Base-by-base conservation (phyloP, 495 filamentous ascomycete species). In the Neurospora africana region DNA sequence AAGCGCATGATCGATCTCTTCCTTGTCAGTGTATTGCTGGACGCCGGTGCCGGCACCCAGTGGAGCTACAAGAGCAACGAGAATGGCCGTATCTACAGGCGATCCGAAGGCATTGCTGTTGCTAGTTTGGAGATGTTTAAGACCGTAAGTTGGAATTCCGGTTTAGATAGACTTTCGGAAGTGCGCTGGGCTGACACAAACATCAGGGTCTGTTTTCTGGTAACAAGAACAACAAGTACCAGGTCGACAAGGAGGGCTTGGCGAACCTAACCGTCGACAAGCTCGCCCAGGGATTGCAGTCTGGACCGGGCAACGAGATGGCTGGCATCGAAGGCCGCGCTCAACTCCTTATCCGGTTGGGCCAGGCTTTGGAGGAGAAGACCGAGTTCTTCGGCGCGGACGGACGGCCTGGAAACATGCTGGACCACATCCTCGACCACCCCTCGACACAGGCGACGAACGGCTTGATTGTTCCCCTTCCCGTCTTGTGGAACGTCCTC, bases 81-180 rank as follows among this genome's bases (percentile, higher is more conserved):
- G 78, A 97, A 93, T 73, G 94, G 94, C 38, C 91, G 89, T 72
- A 77, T 91, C 17, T 98, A 94, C 78, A 86, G 89, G 44, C 88
- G 95, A 44, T 97, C 93, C 70, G 95, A 99, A 79, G 95, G 95
- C 30, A 84, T 99, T 74, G 95, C 95, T 6, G 90, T 99, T 61
- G 95, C 96, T 30, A 95, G 91, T 79, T 82, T 99, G 78, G 95
- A 98, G 77, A 99, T 99, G 95, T 99, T 98, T 84, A 97, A 95
- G 82, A 86, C 81, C 17, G 84, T 85, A 76, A 23, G 81, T 76
- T 38, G 37, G 23, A 30, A 36, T n/a, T 30, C 17, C 11, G 11
- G 38, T 61, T 17, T 4, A 17, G 19, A 19, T 17, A 23, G 21
- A 53, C 5, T 53, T 15, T 4, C 5, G 3, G 21, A 27, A 27